Base-by-base conservation (phyloP, 2,329 filamentous ascomycete species). In the Monosporascus sp. region DNA sequence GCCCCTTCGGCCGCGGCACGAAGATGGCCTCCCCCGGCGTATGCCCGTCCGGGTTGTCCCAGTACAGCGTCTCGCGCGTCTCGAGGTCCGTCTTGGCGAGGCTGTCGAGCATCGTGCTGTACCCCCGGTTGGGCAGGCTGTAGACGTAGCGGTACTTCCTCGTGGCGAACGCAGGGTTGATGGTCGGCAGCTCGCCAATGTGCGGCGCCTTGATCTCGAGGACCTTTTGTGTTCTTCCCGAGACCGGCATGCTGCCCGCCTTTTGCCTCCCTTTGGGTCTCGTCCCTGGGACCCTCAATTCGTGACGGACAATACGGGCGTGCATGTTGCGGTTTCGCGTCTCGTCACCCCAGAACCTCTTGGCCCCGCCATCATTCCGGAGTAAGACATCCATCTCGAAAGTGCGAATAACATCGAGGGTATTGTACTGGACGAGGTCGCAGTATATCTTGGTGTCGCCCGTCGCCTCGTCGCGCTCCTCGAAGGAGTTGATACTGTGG, bases 401-500 rank as follows among this genome's bases (percentile, higher is more conserved):
- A 7, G 72, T 73, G 27, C 82, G 76, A 38, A 94, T 72, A 17
- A 91, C 74, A 53, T 89, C 83, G 0, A 80, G 70, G 49, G 81
- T 86, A 0, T 81, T 75, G 62, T 87, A 91, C 49, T 80, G 73
- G 31, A 84, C 69, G 1, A 87, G 65, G 55, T 95, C 90, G 51
- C 85, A 82, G 31, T 84, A 73, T 18, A 94, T 75, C 54, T 84
- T 75, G 5, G 71, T 53, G 1, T 64, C 65, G 0, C 65, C 60
- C 1, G 75, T 71, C 2, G 48, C 59, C 6, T 68, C 70, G 31
- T 71, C 67, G 0, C 62, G 58, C 57, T 89, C 80, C 62, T 93
- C 88, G 65, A 85, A 94, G 0, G 88, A 81, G 60, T 95, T 95
- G 64, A 90, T 75, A 0, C 81, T 82, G 69, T 96, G 90, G 68